A percentile compares a stretch with the other conserved stretches of the same genome.
These are phyloP conservation scores for Endotrypanum monterogeii DNA, from an alignment of 208 protist species.

Conservation along the genomic window DNA sequence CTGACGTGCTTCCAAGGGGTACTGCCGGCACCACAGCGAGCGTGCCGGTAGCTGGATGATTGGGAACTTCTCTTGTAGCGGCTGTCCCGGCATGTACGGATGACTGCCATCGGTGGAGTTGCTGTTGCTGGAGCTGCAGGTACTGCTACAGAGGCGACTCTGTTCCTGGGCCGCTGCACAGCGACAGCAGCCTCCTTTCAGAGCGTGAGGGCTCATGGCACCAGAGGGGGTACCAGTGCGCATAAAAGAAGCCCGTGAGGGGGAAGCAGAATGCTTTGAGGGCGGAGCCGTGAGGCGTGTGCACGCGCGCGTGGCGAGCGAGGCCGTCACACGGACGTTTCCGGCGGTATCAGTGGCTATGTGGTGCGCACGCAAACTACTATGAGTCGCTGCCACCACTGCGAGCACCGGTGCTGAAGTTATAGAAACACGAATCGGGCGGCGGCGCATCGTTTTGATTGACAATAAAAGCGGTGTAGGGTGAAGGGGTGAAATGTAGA, in stretches of 20 bases:
- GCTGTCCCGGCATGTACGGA: slow-evolving; percentile 18
- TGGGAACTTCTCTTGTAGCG: slow-evolving; percentile 43
- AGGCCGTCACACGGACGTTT: background rate
- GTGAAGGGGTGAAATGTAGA: background rate
- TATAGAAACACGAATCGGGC: background rate
- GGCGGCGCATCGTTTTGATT: background rate
- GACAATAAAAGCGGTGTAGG: background rate
- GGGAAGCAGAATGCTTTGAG: background rate
- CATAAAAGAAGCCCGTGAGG: background rate
- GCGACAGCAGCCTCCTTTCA: background rate
- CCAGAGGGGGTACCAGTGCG: background rate
- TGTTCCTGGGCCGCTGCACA: background rate
- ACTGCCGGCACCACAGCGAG: slow-evolving; percentile 77
- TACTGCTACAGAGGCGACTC: slow-evolving; percentile 9
- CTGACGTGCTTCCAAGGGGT: slow-evolving; percentile 38
- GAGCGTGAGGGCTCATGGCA: background rate
- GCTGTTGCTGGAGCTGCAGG: background rate
- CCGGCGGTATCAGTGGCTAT: background rate
- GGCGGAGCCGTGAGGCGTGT: background rate
- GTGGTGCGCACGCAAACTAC: background rate
- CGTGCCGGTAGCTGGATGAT: slow-evolving; percentile 87
- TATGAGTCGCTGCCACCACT: background rate
- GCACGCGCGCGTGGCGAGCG: background rate
- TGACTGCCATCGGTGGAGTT: slow-evolving; percentile 12
- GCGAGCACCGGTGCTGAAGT: background rate